Base-by-base conservation (phyloP, 2,329 filamentous ascomycete genomes). In the Cadophora malorum region DNA sequence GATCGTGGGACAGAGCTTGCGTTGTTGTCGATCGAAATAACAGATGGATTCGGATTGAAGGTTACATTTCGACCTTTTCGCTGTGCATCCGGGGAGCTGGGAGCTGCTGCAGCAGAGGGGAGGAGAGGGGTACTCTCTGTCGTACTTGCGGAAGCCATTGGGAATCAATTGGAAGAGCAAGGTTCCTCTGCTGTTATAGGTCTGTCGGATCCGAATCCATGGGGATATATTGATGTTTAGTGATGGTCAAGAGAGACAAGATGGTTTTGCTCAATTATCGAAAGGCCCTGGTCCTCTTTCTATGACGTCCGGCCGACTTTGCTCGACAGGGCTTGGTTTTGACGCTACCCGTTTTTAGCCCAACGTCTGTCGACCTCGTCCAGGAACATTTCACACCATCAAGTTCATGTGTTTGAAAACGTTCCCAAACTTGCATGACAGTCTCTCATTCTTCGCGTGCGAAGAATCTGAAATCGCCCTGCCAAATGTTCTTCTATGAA, bases 41-140 rank as follows among this genome's bases (percentile, higher is more conserved):
- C 83, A 56, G 89, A 85, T 47, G 88, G 87, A 70, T 90, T 89
- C 4, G 90, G 85, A 76, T 92, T 92, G 83, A 95, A 94, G 16
- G 91, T 94, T 75, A 95, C 92, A 74, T 84, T 91, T 72, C 91
- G 70, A 50, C 31, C 28, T 59, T 65, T 71, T 55, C 67, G 67
- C 38, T 68, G 67, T 45, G 67, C 45, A 28, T 74, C 71, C n/a
- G 60, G 49, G 7, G 68, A 71, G 41, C 52, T 69, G 8, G 69
- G 59, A 61, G 72, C 47, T 65, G 23, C 50, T 21, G 45, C 23
- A 55, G 47, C 50, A 25, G 69, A 50, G 9, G 62, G 67, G 41
- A 75, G 63, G 16, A 75, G 70, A 64, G 74, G 71, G 16, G 70
- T 72, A 50, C 49, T 71, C 63, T 74, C 74, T 35, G 64, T 65